Evolutionary conservation across 2,329 filamentous ascomycete species (phyloP).

Genomic region (Ceratocystiopsis brevicomis): DNA sequence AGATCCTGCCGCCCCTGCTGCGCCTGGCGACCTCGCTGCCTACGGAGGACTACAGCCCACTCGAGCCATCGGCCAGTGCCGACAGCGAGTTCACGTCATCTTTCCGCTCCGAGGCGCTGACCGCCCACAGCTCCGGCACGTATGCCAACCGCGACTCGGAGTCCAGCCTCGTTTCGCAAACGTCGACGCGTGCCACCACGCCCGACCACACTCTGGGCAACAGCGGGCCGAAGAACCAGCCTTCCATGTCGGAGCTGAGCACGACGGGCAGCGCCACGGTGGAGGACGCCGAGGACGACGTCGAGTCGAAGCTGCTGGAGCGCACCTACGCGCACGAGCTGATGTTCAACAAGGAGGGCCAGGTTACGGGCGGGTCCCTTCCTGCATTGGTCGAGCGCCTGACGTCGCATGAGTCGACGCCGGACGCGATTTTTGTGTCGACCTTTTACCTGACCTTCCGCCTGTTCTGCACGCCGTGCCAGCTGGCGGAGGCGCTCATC

Average conservation of each 20-base stretch:
- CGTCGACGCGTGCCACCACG: conserved; percentile 74
- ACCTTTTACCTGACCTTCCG: conserved; percentile 95
- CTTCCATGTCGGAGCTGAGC: conserved; percentile 51
- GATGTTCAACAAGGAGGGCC: conserved; percentile 82
- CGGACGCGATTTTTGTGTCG: conserved; percentile 77
- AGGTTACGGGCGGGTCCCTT: conserved; percentile 82
- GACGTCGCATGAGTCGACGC: conserved; percentile 81
- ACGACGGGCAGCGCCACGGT: conserved; percentile 42
- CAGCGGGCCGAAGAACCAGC: conserved; percentile 29
- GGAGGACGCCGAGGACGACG: conserved; percentile 52
- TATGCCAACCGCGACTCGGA: conserved; percentile 68
- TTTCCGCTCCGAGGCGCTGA: conserved; percentile 48
- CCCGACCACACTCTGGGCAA: conserved; percentile 41
- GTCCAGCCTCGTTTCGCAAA: conserved; percentile 58
- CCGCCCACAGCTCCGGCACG: conserved; percentile 58
- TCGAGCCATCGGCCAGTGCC: conserved; percentile 24
- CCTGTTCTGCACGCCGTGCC: conserved; percentile 65
- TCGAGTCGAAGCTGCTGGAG: conserved; percentile 69
- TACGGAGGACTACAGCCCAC: conserved; percentile 28
- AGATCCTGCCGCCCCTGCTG: conserved; percentile 34
- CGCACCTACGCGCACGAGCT: conserved; percentile 85
- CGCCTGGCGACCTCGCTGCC: conserved; percentile 33
- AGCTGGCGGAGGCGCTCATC: conserved; percentile 66
- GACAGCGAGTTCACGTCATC: conserved; percentile 32
- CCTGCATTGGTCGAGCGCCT: conserved; percentile 84